Base-by-base conservation (phyloP, 225 moss, liverwort and hornwort species). In the Climacium dendroides region DNA sequence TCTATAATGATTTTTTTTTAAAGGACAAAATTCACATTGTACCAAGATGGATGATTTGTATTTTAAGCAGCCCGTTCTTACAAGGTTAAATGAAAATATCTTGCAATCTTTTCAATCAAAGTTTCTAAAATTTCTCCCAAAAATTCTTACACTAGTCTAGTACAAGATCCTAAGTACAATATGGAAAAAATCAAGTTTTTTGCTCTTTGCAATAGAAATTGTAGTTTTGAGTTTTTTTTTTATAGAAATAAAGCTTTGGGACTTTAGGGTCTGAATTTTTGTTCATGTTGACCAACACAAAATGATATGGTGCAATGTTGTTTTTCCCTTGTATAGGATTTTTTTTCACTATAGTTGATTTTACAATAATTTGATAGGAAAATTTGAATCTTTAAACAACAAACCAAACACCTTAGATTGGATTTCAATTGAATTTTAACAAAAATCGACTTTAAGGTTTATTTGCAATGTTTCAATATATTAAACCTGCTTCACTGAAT, bases 1-100 rank as follows among this genome's bases (percentile, higher is more conserved):
- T 32, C 62, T 30, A 4, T 7, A 30, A 30, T 4, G 4, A 15
- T 1, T 30, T 61, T 15, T 30, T 24, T 22, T 15, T 11, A 15
- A 62, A 62, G 8, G 32, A 32, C 32, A 16, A 62, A 5, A 62
- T 16, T 32, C 2, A 32, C 8, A 32, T 4, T 32, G 1, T 17
- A 32, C 9, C 8, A 1, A 63, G 32, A 63, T 32, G 8, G 17
- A 32, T 63, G 32, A 32, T 32, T 63, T 63, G 2, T 0, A 63
- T 0, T 0, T 5, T 32, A 2, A 63, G 5, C 2, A 9, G 0
- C 9, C 0, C 5, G 0, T 63, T 32, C 15, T 32, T 63, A 32
- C 0, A 8, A 0, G 2, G 0, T 9, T 17, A 9, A 32, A 63
- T 32, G 16, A 2, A 63, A 63, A 63, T 8, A 63, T 63, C 2